Evolutionary conservation across 228 moss, liverwort and hornwort genomes (phyloP).

Genomic region (Sphagnum fallax): DNA sequence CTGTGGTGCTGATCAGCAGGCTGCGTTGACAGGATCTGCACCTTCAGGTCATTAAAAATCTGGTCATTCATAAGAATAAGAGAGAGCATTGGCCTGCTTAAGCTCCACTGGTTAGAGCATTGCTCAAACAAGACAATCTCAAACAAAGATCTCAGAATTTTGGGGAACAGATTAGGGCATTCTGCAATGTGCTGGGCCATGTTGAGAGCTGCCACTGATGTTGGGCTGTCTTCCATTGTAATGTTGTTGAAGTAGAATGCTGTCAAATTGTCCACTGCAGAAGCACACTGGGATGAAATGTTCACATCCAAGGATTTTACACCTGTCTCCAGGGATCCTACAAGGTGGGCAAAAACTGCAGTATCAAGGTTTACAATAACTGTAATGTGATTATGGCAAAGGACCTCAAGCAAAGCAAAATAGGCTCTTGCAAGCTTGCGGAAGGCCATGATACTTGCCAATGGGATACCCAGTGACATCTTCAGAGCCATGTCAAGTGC

Average conservation of each 20-base stretch:
- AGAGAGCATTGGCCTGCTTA: conserved; percentile 69
- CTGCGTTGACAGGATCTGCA: conserved; percentile 54
- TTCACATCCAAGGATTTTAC: conserved; percentile 59
- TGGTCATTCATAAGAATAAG: conserved; percentile 66
- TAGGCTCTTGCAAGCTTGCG: conserved; percentile 67
- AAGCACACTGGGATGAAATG: conserved; percentile 56
- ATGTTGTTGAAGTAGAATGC: conserved; percentile 65
- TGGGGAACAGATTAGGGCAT: conserved; percentile 42
- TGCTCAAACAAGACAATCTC: conserved; percentile 68
- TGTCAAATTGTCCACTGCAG: conserved; percentile 52
- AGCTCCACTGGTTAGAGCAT: conserved; percentile 69
- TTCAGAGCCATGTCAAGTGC: conserved; percentile 64
- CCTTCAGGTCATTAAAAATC: conserved; percentile 53
- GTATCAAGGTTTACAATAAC: conserved; percentile 62
- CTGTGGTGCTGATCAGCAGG: conserved; percentile 56
- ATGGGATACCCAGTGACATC: conserved; percentile 57
- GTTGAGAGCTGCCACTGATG: conserved; percentile 17
- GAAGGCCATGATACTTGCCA: conserved; percentile 60
- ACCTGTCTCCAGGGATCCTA: conserved; percentile 59
- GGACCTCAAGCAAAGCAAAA: conserved; percentile 57
- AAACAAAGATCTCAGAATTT: conserved; percentile 59
- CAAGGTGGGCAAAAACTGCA: conserved; percentile 46
- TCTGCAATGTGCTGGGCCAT: conserved; percentile 45
- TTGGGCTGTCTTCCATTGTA: conserved; percentile 44
- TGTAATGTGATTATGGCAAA: conserved; percentile 65